Evolutionary conservation across 1,139 yeast genomes (phyloP), one percentile per base, ranked within the genome.

Genomic region (Arxiozyma slooffiae): DNA sequence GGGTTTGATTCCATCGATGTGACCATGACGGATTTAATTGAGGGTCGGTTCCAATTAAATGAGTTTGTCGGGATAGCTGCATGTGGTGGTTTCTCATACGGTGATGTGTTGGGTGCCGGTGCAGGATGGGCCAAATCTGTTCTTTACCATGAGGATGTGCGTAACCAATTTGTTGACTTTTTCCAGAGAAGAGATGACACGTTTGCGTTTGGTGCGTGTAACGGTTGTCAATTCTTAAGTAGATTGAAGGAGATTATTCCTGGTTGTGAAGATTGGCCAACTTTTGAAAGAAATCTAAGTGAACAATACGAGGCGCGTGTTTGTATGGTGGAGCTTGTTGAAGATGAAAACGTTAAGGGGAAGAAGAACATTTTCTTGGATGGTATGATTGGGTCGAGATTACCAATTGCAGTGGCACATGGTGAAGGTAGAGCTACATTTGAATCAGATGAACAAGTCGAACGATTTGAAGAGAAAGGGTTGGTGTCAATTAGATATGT

Each of bases 61-160:
- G 83, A 80, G 47, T 94, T 92, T 69, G 88, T 84, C 47, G 99
- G 99, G 55, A 63, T 94, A 52, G 98, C 97, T 50, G 98, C 98
- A 5, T 94, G 98, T 72, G 99, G 99, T 71, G 99, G 99, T 30
- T 94, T 94, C 76, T 89, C 97, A 1, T 94, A 90, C 66, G 99
- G 99, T 76, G 99, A 94, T 71, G 99, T 94, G 46, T 75, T 94
- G 55, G 98, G 99, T 59, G 98, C 98, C 34, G 99, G 97, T 67
- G 88, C 94, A 49, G 99, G 99, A 53, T 94, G 98, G 98, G 98
- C 99, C 54, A 90, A 89, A 67, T 87, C 96, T 20, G 96, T 92
- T n/a, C 72, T 94, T 59, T 89, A 82, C 77, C 85, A 92, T 65
- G 87, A 81, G 38, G 75, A 73, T 50, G 85, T 94, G 45, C 81